Evolutionary conservation across 2,329 filamentous ascomycete genomes (phyloP).

Genomic region (Ceratocystis colombiana): DNA sequence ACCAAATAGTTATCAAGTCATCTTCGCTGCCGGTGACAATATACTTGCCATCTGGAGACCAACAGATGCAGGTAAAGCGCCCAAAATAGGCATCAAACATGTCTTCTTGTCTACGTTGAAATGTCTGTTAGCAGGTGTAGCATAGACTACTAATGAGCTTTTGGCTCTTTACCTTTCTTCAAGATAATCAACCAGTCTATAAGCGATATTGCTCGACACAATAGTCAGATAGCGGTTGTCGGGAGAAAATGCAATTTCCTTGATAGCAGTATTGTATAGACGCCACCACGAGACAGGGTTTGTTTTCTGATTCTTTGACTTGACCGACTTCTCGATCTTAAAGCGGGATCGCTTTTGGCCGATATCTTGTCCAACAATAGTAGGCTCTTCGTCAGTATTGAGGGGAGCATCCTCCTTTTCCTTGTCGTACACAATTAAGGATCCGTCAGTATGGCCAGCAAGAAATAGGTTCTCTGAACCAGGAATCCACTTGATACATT

Average conservation of each 20-base stretch:
- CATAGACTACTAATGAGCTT: no score
- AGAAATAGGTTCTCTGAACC: slow-evolving; percentile 89
- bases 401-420: slow-evolving; percentile 85
- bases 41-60: slow-evolving; percentile 95
- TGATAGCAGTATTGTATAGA: slow-evolving; percentile 79
- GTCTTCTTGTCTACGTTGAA: slow-evolving; percentile 58
- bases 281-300: slow-evolving; percentile 94
- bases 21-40: slow-evolving; percentile 92
- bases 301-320: slow-evolving; percentile 83
- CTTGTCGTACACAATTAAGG: slow-evolving; percentile 90
- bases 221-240: slow-evolving; percentile 79
- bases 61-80: slow-evolving; percentile 83
- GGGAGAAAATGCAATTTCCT: slow-evolving; percentile 84
- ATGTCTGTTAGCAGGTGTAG: not conserved
- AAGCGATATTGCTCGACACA: slow-evolving; percentile 80
- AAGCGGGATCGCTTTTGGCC: slow-evolving; percentile 38
- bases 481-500: slow-evolving; percentile 85
- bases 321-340: slow-evolving; percentile 78
- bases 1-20: slow-evolving; percentile 94
- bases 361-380: slow-evolving; percentile 29
- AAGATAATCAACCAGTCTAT: slow-evolving; percentile 85
- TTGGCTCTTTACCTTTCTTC: slow-evolving; percentile 60
- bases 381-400: slow-evolving; percentile 52
- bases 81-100: slow-evolving; percentile 89
- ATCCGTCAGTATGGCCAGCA: slow-evolving; percentile 83